Base-by-base conservation (phyloP, 2,329 filamentous ascomycete genomes). In the Fusarium nisikadoi region DNA sequence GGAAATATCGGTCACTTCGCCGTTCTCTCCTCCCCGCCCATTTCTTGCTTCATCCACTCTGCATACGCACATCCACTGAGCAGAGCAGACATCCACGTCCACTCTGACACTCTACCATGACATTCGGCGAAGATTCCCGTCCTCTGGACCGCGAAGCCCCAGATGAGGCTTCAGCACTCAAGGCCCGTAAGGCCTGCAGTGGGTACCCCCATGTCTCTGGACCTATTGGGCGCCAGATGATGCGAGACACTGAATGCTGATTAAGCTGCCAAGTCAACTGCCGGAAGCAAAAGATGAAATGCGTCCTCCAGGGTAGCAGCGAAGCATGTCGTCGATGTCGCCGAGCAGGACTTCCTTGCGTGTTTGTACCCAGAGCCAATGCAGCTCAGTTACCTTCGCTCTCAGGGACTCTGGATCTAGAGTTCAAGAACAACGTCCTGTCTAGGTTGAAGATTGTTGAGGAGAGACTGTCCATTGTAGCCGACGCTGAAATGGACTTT, bases 231-330 rank as follows among this genome's bases (percentile, higher is more conserved):
- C 49, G 29, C 33, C 23, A 29, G 17, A 27, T 29, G 3, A n/a
- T n/a, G 14, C 25, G 13, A 45, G 29, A 17, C 23, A n/a, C 17
- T 13, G 25, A 38, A 36, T 23, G 52, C 61, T 66, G 47, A 66
- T 61, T 52, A 46, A 31, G 49, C 25, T 12, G 29, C n/a, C 31
- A 13, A 66, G 64, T 66, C 12, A 66, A 66, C 8, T 66, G 62
- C 36, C 62, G 64, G 19, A 66, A 66, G 39, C 64, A 66, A 8
- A 66, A 66, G 27, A 66, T 66, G 62, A 66, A 66, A 66, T 66
- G 62, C 16, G 63, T 66, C 17, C 31, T 66, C 19, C 64, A 66
- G 64, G 62, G 62, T 61, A 66, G 36, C 17, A 66, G 9, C 10
- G 64, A 66, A n/a, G 39, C 53, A 5, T 66, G 64, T 8, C 62